Percentiles rank a stretch among this genome's conserved stretches.
These are phyloP conservation scores for Clarireedia homoeocarpa DNA, from an alignment of 2,329 filamentous ascomycete genomes.

Conservation along the genomic window DNA sequence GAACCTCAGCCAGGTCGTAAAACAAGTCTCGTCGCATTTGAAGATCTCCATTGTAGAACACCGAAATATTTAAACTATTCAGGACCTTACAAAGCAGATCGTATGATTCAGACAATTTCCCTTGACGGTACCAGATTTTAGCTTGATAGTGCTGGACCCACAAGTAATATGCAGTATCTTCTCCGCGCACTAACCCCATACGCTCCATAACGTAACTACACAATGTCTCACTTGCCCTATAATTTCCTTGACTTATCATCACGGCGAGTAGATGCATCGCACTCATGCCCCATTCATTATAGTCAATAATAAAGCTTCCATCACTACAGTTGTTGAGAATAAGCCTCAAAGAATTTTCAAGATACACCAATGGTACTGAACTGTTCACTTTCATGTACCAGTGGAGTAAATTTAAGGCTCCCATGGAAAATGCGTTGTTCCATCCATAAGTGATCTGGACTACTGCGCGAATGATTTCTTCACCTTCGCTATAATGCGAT, in stretches of 20 bases:
- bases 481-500: not conserved
- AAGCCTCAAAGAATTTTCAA: not conserved
- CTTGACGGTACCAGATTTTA: not conserved
- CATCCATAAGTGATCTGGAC: not conserved
- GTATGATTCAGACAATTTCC: not conserved
- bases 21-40: not conserved
- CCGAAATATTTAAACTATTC: not conserved
- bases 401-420: not conserved
- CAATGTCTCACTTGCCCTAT: not conserved
- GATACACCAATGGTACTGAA: not conserved
- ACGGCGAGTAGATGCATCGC: not conserved
- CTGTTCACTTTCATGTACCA: not conserved
- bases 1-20: not conserved
- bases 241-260: not conserved
- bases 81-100: not conserved
- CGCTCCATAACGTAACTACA: not conserved
- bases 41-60: not conserved
- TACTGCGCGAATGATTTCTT: not conserved
- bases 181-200: not conserved
- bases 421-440: not conserved
- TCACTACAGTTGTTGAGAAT: not conserved
- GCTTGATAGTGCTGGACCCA: not conserved
- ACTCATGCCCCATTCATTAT: fast-evolving
- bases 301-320: not conserved
- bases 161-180: not conserved